Base-by-base conservation (phyloP, 2,329 filamentous ascomycete species). In the Gnomoniopsis sp. region DNA sequence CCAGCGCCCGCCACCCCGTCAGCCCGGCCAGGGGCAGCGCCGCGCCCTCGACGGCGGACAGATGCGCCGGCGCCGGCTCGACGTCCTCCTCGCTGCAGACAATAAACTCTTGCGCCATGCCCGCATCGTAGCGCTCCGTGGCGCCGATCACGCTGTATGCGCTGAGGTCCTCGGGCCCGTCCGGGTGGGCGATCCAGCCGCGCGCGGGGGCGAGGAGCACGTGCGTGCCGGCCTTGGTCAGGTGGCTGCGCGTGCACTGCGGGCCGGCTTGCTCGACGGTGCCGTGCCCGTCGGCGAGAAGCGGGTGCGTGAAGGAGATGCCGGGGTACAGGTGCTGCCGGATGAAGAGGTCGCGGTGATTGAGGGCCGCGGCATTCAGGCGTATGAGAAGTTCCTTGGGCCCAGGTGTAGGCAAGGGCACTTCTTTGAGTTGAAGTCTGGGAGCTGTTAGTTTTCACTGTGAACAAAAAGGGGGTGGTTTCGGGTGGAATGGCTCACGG, bases 261-360 rank as follows among this genome's bases (percentile, higher is more conserved):
- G 82, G 71, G 14, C 91, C 90, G 3, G 85, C 76, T 4, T 79
- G 76, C 33, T 87, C 81, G 3, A 98, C 90, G 58, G 83, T 77
- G 56, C 93, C 93, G 65, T 83, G 87, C 64, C 91, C 93, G 71
- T 98, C 93, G 61, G 92, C 86, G 26, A 96, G 82, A 46, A 98
- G 77, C 1, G 93, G 91, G 6, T 87, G 79, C 60, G 84, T 81
- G 72, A 96, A 96, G 14, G 89, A 88, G 55, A 91, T 88, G 66
- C 85, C 88, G 0, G 93, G 93, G 78, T 98, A 98, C 44, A 96
- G 85, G 69, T 93, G 88, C 73, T 95, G 92, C 56, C 93, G 90
- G 74, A 96, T 89, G 77, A 97, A 98, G 66, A 96, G 85, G 73
- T 98, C 95, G 67, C 93, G 89, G 77, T 98, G 95, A 78, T 98